Evolutionary conservation across 148 eudicot species (phyloP).

Genomic region (Silene uniflora): DNA sequence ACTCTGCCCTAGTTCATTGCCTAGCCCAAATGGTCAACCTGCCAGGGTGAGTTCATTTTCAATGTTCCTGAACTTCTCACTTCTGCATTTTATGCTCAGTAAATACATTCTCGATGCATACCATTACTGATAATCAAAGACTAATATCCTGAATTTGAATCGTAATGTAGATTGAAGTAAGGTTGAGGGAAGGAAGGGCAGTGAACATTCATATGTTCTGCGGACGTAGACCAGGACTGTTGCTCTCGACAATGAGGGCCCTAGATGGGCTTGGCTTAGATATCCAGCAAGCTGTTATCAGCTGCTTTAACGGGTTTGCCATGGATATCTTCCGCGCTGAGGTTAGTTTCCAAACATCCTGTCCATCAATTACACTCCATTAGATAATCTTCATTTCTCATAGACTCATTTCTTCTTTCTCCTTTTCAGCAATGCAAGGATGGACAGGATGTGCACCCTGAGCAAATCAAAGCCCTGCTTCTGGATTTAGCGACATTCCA

Average conservation of each 20-base stretch:
- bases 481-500: slow-evolving; percentile 76
- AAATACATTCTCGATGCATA: not conserved
- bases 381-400: not conserved
- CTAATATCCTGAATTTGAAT: slow-evolving; percentile 1
- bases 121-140: too few species aligned
- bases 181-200: slow-evolving; percentile 75
- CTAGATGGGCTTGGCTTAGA: slow-evolving; percentile 77
- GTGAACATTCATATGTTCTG: slow-evolving; percentile 96
- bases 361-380: not conserved
- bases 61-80: not conserved
- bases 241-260: slow-evolving; percentile 74
- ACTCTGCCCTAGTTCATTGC: slow-evolving; percentile 62
- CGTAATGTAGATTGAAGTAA: slow-evolving; percentile 72
- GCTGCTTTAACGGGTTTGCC: slow-evolving; percentile 93
- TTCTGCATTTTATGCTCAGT: not conserved
- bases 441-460: slow-evolving; percentile 80
- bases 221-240: slow-evolving; percentile 69
- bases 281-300: slow-evolving; percentile 89
- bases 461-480: slow-evolving; percentile 75
- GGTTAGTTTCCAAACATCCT: slow-evolving; percentile 33
- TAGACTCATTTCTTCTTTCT: not conserved
- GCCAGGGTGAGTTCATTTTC: slow-evolving; percentile 48
- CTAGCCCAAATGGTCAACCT: slow-evolving; percentile 79
- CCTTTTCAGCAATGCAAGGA: slow-evolving; percentile 76
- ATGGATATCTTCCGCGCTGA: slow-evolving; percentile 91